Percentiles rank a stretch among this genome's conserved stretches.
phyloP scores from a whole-genome alignment of 305 asterid genomes.

The Fraxinus sp. region DNA sequence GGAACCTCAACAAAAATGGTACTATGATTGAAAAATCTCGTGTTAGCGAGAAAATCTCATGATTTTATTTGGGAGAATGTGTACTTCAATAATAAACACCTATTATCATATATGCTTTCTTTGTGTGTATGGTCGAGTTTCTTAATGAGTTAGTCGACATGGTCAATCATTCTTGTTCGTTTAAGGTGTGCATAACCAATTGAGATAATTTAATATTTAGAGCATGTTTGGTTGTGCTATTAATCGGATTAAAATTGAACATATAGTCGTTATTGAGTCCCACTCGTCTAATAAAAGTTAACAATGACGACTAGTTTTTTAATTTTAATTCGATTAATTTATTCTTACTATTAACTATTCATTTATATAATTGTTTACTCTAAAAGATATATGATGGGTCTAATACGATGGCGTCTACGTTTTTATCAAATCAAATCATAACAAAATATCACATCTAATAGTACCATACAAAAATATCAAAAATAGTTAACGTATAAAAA shows the following conservation, averaged over 20 bases:
- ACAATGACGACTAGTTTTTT: too few relatives aligned
- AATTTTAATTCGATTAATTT: too few relatives aligned
- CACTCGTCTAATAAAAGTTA: too few relatives aligned
- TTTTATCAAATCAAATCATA: not conserved
- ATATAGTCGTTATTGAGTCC: too few relatives aligned
- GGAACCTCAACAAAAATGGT: not conserved
- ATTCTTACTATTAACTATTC: not conserved
- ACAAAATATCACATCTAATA: not conserved
- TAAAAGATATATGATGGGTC: not conserved
- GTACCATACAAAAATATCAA: not conserved
- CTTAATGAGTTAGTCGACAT: too few relatives aligned
- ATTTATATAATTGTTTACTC: too few relatives aligned
- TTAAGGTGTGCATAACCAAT: not conserved
- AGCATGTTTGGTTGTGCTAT: not conserved
- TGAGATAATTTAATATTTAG: not conserved
- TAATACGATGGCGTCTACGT: not conserved
- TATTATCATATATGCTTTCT: too few relatives aligned
- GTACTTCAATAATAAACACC: not conserved
- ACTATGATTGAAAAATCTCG: not conserved
- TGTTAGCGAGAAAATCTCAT: not conserved
- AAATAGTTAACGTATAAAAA: not conserved
- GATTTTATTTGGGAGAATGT: not conserved
- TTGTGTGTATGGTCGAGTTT: too few relatives aligned
- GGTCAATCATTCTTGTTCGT: not conserved
- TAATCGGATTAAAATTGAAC: too few relatives aligned